A percentile compares a stretch with the other conserved stretches of the same genome.
Conservation (phyloP, 805 yeast species). For the Novakomyces olei region DNA sequence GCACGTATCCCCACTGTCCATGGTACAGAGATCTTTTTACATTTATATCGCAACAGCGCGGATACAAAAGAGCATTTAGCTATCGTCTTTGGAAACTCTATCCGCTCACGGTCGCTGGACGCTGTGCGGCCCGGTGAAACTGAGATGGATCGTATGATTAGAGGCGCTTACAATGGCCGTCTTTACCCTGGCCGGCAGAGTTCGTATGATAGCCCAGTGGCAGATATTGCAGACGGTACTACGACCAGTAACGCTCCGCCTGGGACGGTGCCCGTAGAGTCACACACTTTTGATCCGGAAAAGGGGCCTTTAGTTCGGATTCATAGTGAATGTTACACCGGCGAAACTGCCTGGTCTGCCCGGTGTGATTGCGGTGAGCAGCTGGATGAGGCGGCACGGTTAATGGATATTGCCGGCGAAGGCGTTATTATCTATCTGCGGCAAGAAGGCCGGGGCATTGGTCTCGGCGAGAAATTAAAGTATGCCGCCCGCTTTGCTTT, state of each 20-base stretch:
- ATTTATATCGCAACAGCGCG: slow-evolving; percentile 61
- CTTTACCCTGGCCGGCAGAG: slow-evolving; percentile 62
- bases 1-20: slow-evolving; percentile 92
- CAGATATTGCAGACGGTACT: no score
- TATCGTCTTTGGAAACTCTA: slow-evolving; percentile 84
- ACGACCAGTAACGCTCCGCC: slow-evolving; percentile 5
- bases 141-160: slow-evolving; percentile 86
- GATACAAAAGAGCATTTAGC: slow-evolving; percentile 92
- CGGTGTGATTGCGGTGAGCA: slow-evolving; percentile 99
- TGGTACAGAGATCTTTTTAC: slow-evolving; percentile 85
- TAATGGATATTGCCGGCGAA: slow-evolving; percentile 68
- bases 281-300: slow-evolving; percentile 1
- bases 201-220: no score
- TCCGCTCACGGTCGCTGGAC: slow-evolving; percentile 56
- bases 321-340: slow-evolving; percentile 95
- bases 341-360: slow-evolving; percentile 98
- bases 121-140: slow-evolving; percentile 42
- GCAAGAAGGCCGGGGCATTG: slow-evolving; percentile 97
- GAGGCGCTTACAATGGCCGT: slow-evolving; percentile 90
- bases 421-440: slow-evolving; percentile 91
- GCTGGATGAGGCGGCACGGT: slow-evolving; percentile 87
- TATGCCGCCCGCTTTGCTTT: slow-evolving; percentile 3
- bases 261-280: slow-evolving; percentile 5
- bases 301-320: slow-evolving; percentile 43
- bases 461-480: slow-evolving; percentile 89